These are phyloP conservation scores for Trichosanthes truncata DNA, from an alignment of 306 rosid species.

Conservation along the genomic window DNA sequence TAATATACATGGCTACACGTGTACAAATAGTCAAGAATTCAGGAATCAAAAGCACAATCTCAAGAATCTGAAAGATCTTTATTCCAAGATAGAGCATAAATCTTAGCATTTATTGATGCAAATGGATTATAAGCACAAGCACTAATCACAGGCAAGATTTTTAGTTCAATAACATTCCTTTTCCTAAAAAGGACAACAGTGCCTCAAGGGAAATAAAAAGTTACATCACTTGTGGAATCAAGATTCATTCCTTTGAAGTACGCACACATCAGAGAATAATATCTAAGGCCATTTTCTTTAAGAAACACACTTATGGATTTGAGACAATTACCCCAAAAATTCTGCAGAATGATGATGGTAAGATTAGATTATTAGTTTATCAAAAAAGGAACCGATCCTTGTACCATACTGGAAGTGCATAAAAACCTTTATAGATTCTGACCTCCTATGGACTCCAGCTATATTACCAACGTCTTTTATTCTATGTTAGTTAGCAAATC, in stretches of 20 bases:
- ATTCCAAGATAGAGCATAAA: background rate
- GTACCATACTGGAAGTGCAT: background rate
- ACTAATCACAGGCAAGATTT: background rate
- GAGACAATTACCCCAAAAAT: background rate
- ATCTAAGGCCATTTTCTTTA: background rate
- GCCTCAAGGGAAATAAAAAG: background rate
- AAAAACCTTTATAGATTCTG: background rate
- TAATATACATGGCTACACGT: constrained; percentile 77
- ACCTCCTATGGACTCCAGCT: background rate
- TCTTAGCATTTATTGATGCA: background rate
- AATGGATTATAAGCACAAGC: background rate
- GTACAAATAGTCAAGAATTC: constrained; percentile 21
- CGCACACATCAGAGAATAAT: background rate
- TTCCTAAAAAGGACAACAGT: background rate
- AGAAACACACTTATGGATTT: background rate
- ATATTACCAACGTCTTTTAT: too few relatives aligned
- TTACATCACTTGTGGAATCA: background rate
- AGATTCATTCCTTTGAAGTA: background rate
- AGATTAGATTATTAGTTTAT: background rate
- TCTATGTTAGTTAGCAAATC: too few relatives aligned
- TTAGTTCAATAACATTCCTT: background rate
- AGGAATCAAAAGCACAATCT: background rate
- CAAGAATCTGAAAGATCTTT: background rate
- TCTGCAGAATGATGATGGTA: background rate
- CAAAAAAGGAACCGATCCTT: background rate